Evolutionary conservation across 148 eudicot species (phyloP).

Genomic region (Pharnaceum exiguum): DNA sequence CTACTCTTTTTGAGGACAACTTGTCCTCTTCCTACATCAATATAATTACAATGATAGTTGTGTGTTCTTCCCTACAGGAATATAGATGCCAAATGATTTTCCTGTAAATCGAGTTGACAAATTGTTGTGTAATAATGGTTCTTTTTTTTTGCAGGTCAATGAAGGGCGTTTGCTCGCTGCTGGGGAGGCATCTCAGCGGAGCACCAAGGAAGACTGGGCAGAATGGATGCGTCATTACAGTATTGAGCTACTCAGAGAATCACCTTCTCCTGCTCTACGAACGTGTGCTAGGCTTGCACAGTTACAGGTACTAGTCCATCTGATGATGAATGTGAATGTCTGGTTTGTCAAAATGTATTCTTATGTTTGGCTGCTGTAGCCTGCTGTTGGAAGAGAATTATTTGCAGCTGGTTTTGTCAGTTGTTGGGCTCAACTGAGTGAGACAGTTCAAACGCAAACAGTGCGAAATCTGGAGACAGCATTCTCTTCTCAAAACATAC

Average conservation of each 20-base stretch:
- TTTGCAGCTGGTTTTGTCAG: constrained; percentile 99
- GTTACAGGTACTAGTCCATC: constrained; percentile 57
- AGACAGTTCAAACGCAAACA: constrained; percentile 73
- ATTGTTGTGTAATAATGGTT: background rate
- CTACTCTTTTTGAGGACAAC: too few relatives aligned
- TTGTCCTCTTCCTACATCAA: too few relatives aligned
- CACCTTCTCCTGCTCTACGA: constrained; percentile 95
- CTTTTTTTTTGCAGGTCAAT: constrained; percentile 54
- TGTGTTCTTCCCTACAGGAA: too few relatives aligned
- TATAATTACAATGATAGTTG: too few relatives aligned
- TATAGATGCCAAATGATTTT: too few relatives aligned
- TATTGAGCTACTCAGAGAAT: constrained; percentile 89
- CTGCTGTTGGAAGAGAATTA: constrained; percentile 94
- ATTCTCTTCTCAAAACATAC: constrained; percentile 95
- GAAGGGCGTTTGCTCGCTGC: constrained; percentile 82
- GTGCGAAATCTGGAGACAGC: constrained; percentile 92
- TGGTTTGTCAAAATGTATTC: background rate
- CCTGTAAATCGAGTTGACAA: too few relatives aligned
- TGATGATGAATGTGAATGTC: background rate
- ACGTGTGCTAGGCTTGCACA: constrained; percentile 98
- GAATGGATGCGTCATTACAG: constrained; percentile 99
- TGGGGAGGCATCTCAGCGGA: constrained; percentile 98
- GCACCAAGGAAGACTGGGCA: constrained; percentile 99
- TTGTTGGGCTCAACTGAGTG: constrained; percentile 92
- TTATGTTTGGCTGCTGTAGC: constrained; percentile 51